Percentiles rank a stretch among this genome's conserved stretches.
Conservation (phyloP, 805 yeast species). For the Zygosaccharomyces lentus region DNA sequence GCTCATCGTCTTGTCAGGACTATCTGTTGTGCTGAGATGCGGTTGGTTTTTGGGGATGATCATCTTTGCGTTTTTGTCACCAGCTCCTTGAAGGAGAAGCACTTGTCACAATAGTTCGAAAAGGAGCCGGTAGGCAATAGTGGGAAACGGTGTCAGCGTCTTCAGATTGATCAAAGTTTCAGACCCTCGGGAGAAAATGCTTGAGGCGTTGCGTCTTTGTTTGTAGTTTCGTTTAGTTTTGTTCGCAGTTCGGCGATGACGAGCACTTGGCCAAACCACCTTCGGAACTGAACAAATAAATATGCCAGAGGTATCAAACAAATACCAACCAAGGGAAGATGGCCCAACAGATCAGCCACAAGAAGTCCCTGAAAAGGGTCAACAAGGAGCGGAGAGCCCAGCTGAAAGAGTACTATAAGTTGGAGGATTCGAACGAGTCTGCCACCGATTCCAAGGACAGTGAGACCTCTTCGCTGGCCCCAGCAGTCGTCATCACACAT, state of each 20-base stretch:
- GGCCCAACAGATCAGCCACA: constrained; percentile 34
- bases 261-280: background rate
- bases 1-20: constrained; percentile 19
- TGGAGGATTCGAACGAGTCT: constrained; percentile 11
- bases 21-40: constrained; percentile 11
- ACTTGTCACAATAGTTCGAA: background rate
- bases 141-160: background rate
- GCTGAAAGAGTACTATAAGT: constrained; percentile 27
- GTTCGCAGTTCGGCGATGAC: background rate
- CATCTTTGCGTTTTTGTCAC: constrained; percentile 5
- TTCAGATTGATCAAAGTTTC: background rate
- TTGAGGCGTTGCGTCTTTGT: background rate
- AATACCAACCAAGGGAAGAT: constrained; percentile 8
- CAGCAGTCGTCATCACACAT: background rate
- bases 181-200: background rate
- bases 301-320: background rate
- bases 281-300: background rate
- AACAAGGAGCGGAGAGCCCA: constrained; percentile 25
- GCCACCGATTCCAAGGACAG: background rate
- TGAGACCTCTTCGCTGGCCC: background rate
- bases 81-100: background rate
- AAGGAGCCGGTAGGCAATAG: constrained; percentile 1
- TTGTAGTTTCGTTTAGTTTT: background rate
- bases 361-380: constrained; percentile 24
- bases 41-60: constrained; percentile 10